Conservation (phyloP, 2,329 filamentous ascomycete genomes). For the Monosporascus sp. region DNA sequence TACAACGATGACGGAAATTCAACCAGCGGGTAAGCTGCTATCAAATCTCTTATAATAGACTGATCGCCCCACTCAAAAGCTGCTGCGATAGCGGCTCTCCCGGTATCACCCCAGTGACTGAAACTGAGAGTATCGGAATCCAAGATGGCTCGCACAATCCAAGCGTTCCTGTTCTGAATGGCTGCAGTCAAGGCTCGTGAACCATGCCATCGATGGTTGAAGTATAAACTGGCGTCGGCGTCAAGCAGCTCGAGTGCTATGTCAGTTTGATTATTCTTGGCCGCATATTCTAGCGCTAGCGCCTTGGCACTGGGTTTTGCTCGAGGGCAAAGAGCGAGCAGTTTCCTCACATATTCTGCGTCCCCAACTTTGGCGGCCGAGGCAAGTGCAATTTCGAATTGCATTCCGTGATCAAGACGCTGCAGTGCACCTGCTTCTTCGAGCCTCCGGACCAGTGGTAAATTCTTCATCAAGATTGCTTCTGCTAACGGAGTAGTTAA, state of each 20-base stretch:
- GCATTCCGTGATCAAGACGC: not conserved
- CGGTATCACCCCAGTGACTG: not conserved
- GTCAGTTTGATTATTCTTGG: not conserved
- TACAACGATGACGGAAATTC: not conserved
- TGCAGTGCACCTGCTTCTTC: conserved; percentile 1
- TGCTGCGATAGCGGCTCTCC: not conserved
- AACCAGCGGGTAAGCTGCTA: not conserved
- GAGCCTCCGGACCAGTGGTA: not conserved
- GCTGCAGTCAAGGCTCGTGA: not conserved
- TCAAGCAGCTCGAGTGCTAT: not conserved
- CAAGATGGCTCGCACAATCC: not conserved
- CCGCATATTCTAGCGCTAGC: not conserved
- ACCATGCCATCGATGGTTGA: fast-evolving
- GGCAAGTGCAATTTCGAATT: not conserved
- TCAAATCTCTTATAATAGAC: not conserved
- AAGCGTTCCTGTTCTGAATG: not conserved
- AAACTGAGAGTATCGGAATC: not conserved
- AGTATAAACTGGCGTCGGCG: not conserved
- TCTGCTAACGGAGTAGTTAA: not conserved
- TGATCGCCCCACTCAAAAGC: not conserved
- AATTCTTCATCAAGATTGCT: not conserved
- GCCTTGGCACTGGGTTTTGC: not conserved
- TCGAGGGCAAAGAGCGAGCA: not conserved
- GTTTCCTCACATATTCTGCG: not conserved
- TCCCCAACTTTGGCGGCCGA: not conserved